Evolutionary conservation across 2,329 filamentous ascomycete species (phyloP).

Genomic region (Fusarium scirpi): DNA sequence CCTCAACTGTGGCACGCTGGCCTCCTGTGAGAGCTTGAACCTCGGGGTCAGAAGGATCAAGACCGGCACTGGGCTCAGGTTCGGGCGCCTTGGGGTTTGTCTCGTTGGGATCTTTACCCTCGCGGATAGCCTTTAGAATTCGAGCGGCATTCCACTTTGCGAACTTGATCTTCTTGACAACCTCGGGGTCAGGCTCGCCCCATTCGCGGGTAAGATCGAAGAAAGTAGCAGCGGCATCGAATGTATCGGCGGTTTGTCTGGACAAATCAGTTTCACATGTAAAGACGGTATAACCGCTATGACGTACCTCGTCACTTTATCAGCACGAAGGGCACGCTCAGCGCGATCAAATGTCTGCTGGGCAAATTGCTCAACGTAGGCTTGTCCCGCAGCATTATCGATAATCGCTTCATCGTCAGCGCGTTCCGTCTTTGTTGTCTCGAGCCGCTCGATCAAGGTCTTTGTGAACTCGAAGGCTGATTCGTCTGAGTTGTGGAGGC

Average conservation of each 20-base stretch:
- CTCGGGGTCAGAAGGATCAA: constrained; percentile 75
- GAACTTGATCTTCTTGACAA: constrained; percentile 89
- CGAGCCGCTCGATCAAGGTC: constrained; percentile 89
- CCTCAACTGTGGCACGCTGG: constrained; percentile 63
- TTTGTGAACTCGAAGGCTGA: constrained; percentile 86
- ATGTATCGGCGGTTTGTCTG: constrained; percentile 93
- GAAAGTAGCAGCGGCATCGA: constrained; percentile 92
- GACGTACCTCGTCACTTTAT: constrained; percentile 81
- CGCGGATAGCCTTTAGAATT: constrained; percentile 90
- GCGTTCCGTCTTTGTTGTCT: constrained; percentile 71
- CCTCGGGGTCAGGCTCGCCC: constrained; percentile 79
- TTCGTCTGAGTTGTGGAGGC: constrained; percentile 81
- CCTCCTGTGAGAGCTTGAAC: constrained; percentile 62
- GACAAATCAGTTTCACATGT: background rate
- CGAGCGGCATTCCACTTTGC: constrained; percentile 95
- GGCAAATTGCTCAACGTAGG: constrained; percentile 94
- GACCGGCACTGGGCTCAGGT: constrained; percentile 56
- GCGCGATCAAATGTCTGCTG: constrained; percentile 88
- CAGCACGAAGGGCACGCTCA: constrained; percentile 82
- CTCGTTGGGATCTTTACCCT: constrained; percentile 90
- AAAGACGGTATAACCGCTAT: rapidly evolving
- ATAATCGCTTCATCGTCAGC: constrained; percentile 83
- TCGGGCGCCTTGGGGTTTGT: constrained; percentile 79
- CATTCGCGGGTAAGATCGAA: constrained; percentile 90
- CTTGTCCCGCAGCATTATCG: constrained; percentile 87